Conservation (phyloP, 1,139 yeast genomes). For the Yamadazyma sp. region DNA sequence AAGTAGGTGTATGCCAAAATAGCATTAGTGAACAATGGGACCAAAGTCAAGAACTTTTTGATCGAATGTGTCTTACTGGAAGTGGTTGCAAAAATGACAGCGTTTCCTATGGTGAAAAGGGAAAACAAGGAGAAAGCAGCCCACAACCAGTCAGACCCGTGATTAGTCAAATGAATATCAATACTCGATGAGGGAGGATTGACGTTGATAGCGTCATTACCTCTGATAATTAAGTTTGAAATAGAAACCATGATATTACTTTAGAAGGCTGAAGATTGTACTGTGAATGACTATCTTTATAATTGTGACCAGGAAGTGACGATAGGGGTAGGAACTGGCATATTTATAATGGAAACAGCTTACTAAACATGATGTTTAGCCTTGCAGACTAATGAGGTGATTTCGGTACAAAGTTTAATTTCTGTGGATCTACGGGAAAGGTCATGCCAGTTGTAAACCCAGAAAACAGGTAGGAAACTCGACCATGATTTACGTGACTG, state of each 20-base stretch:
- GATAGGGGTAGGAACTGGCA: constrained; percentile 9
- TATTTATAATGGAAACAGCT: background rate
- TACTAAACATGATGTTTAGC: background rate
- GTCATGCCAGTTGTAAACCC: background rate
- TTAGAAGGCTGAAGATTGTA: no score
- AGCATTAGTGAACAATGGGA: constrained; percentile 47
- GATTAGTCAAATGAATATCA: constrained; percentile 54
- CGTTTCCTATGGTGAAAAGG: constrained; percentile 41
- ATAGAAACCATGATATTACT: constrained; percentile 17
- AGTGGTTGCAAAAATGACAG: constrained; percentile 37
- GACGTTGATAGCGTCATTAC: constrained; percentile 49
- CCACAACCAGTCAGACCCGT: constrained; percentile 75
- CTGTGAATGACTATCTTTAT: no score
- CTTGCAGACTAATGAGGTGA: no score
- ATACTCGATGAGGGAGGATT: constrained; percentile 44
- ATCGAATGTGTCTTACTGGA: constrained; percentile 32
- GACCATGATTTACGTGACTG: constrained; percentile 1
- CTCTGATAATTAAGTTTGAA: constrained; percentile 17
- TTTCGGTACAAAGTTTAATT: no score
- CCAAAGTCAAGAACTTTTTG: constrained; percentile 44
- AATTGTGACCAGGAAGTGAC: background rate
- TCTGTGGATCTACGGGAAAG: no score
- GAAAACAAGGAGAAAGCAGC: constrained; percentile 57
- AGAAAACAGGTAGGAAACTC: background rate
- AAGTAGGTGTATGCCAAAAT: constrained; percentile 54